These are phyloP conservation scores for Camptophora hylomeconis DNA, from an alignment of 2,329 filamentous ascomycete species.

Conservation along the genomic window DNA sequence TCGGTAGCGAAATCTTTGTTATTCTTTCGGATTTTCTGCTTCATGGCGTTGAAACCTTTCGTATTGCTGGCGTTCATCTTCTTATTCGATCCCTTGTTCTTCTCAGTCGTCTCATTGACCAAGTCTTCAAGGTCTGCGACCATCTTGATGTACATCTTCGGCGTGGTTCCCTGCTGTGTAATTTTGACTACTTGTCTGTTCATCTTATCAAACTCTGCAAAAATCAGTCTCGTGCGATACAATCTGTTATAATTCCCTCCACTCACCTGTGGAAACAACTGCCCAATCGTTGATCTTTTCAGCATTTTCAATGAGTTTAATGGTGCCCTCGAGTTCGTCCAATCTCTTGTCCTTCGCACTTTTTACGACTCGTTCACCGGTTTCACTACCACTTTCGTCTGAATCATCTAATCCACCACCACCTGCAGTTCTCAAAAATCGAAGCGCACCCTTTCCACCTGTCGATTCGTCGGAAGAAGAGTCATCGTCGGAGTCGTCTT, in stretches of 20 bases:
- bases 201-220: conserved; percentile 80
- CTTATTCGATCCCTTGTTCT: conserved; percentile 91
- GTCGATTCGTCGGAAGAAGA: conserved; percentile 39
- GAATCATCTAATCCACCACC: conserved; percentile 51
- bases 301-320: conserved; percentile 88
- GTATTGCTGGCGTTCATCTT: conserved; percentile 98
- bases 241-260: neutral
- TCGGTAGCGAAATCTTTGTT: conserved; percentile 87
- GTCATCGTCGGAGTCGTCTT: conserved; percentile 45
- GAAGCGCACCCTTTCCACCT: conserved; percentile 57
- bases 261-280: conserved; percentile 73
- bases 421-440: conserved; percentile 57
- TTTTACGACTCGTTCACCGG: conserved; percentile 76
- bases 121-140: conserved; percentile 88
- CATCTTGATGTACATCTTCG: conserved; percentile 85
- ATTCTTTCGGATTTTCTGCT: conserved; percentile 97
- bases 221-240: conserved; percentile 1
- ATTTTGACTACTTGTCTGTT: conserved; percentile 77
- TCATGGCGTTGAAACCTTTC: conserved; percentile 87
- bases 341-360: conserved; percentile 96
- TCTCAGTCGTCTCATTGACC: conserved; percentile 84
- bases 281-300: conserved; percentile 98
- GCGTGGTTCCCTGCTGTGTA: conserved; percentile 60
- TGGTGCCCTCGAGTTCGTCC: conserved; percentile 82
- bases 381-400: conserved; percentile 73